phyloP scores from a whole-genome alignment of 2,329 filamentous ascomycete genomes.

The Blastomyces emzantsi region DNA sequence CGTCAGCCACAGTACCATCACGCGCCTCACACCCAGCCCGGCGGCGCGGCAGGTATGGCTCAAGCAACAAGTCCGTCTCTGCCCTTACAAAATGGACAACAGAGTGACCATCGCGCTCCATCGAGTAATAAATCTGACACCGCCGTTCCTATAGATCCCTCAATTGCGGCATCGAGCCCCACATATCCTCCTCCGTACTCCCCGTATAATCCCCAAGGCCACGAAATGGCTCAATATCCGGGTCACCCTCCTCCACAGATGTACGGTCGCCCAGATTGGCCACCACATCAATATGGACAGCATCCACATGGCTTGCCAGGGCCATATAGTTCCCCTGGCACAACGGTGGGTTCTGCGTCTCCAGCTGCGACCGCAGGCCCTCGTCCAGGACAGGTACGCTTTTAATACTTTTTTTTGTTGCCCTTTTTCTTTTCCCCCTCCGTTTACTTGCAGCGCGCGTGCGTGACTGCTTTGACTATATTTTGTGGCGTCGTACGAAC shows the following conservation, averaged over 20 bases:
- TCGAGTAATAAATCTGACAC: conserved; percentile 75
- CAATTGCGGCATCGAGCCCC: conserved; percentile 86
- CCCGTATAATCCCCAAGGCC: conserved; percentile 70
- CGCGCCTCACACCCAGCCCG: conserved; percentile 60
- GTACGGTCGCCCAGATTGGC: conserved; percentile 41
- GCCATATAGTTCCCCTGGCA: conserved; percentile 44
- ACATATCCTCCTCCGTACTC: conserved; percentile 83
- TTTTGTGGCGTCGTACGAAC: conserved; percentile 21
- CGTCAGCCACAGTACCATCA: conserved; percentile 65
- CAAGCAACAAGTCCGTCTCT: conserved; percentile 96
- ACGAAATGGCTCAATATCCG: conserved; percentile 72
- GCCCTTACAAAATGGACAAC: conserved; percentile 66
- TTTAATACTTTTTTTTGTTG: neutral
- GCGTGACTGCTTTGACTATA: neutral
- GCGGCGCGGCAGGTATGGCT: conserved; percentile 84
- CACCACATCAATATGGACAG: conserved; percentile 38
- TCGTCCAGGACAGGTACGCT: conserved; percentile 54
- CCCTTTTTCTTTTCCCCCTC: conserved; percentile 6
- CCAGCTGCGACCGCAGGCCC: conserved; percentile 53
- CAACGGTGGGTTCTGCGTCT: conserved; percentile 51
- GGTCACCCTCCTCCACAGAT: conserved; percentile 41
- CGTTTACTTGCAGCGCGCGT: neutral
- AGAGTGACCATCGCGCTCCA: conserved; percentile 63
- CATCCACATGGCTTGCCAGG: conserved; percentile 42
- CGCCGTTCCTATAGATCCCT: conserved; percentile 98